Evolutionary conservation across 208 protist species (phyloP).

Genomic region (Plasmodiophora brassicae): DNA sequence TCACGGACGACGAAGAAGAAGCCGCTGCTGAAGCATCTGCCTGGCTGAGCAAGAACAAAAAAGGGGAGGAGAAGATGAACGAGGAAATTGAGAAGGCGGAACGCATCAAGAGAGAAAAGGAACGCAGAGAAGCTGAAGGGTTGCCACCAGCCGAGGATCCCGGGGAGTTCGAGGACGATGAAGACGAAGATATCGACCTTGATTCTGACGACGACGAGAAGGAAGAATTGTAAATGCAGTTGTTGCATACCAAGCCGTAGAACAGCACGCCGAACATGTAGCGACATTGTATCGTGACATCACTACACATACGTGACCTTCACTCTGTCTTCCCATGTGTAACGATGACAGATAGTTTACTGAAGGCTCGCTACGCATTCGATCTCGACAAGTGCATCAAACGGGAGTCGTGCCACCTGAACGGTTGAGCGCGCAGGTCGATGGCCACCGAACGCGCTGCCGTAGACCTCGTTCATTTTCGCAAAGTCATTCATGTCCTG

Average conservation of each 20-base stretch:
- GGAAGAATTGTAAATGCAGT: constrained; percentile 34
- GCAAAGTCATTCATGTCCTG: not conserved
- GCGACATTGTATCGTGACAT: too few species aligned
- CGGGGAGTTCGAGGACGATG: constrained; percentile 48
- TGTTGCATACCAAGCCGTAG: too few species aligned
- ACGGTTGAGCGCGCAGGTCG: not conserved
- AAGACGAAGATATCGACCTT: constrained; percentile 42
- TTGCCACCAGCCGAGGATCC: not conserved
- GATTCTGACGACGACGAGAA: constrained; percentile 29
- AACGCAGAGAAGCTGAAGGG: constrained; percentile 13
- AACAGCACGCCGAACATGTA: too few species aligned
- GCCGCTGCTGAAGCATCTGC: constrained; percentile 32
- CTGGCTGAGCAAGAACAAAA: constrained; percentile 44
- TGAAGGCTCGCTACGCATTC: not conserved
- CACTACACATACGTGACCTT: too few species aligned
- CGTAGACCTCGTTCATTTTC: not conserved
- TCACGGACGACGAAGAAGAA: constrained; percentile 51
- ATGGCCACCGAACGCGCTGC: not conserved
- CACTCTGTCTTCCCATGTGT: too few species aligned
- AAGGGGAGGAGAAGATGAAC: constrained; percentile 50
- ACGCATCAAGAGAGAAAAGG: constrained; percentile 34
- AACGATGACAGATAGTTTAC: not conserved
- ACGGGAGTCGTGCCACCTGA: not conserved
- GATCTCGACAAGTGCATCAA: not conserved
- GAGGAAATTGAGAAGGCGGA: constrained; percentile 46